Percentiles rank a stretch among this genome's conserved stretches.
These are phyloP conservation scores for Rhytidiadelphus loreus DNA, from an alignment of 225 moss, liverwort and hornwort genomes.

Conservation along the genomic window DNA sequence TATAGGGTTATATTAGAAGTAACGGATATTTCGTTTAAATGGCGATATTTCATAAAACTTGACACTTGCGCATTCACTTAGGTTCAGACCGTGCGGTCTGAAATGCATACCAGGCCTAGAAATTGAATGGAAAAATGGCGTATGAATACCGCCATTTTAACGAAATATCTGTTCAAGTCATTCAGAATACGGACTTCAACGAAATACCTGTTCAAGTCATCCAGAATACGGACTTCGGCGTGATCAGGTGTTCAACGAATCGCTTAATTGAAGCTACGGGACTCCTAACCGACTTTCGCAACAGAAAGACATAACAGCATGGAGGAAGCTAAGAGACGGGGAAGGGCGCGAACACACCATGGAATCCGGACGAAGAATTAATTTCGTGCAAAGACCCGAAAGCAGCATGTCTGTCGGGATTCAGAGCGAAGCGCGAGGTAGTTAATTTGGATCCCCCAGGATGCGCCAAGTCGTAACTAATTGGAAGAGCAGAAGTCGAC, in stretches of 20 bases:
- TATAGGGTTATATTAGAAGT: background rate
- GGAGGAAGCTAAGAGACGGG: background rate
- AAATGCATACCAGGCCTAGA: too few species aligned
- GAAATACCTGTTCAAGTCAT: too few species aligned
- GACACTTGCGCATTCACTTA: too few species aligned
- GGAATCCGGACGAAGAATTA: too few species aligned
- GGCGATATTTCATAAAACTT: too few species aligned
- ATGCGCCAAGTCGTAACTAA: background rate
- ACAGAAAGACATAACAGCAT: background rate
- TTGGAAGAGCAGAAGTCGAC: background rate
- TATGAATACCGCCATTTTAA: too few species aligned
- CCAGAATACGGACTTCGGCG: background rate
- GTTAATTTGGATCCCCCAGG: too few species aligned
- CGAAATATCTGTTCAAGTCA: too few species aligned
- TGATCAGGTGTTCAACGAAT: background rate
- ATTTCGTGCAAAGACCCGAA: background rate
- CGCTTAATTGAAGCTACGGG: background rate
- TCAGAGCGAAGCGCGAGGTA: background rate
- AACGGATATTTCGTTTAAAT: too few species aligned
- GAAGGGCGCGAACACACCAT: background rate
- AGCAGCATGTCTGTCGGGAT: background rate
- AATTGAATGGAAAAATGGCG: too few species aligned
- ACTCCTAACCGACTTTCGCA: background rate
- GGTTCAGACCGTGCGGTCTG: too few species aligned
- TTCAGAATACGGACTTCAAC: background rate